Percentiles rank a stretch among this genome's conserved stretches.
phyloP scores from a whole-genome alignment of 441 rosid genomes.

The Mallotus japonicus region DNA sequence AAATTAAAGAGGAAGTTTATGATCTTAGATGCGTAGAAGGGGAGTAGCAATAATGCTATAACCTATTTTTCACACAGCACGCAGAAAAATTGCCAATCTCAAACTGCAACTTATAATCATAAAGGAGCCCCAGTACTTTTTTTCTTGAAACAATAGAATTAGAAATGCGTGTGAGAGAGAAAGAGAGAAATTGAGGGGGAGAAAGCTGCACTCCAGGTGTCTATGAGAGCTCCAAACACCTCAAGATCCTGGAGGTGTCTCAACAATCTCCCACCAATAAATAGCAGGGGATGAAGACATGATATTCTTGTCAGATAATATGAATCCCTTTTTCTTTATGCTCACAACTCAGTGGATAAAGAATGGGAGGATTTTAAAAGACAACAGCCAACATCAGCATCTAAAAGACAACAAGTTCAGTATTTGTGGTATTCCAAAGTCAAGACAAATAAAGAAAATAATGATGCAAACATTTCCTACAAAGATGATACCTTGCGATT shows the following conservation, averaged over 20 bases:
- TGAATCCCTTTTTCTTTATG: not conserved
- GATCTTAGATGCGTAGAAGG: not conserved
- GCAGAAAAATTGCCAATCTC: not conserved
- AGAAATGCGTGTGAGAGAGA: not conserved
- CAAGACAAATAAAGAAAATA: not conserved
- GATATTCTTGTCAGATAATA: slow-evolving; percentile 8
- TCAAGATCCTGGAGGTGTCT: not conserved
- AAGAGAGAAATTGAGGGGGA: not conserved
- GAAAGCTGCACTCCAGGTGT: not conserved
- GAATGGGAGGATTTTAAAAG: not conserved
- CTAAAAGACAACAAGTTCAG: not conserved
- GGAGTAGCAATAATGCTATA: not conserved
- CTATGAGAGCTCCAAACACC: slow-evolving; percentile 4
- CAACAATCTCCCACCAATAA: not conserved
- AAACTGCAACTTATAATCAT: not conserved
- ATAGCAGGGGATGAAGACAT: not conserved
- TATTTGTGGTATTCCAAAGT: slow-evolving; percentile 2
- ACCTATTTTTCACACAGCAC: not conserved
- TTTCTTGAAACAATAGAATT: not conserved
- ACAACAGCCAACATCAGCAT: slow-evolving; percentile 6
- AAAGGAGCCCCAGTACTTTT: not conserved
- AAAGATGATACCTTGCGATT: slow-evolving; percentile 81
- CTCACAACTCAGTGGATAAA: not conserved
- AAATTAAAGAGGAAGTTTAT: not conserved
- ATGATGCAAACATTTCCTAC: not conserved